Evolutionary conservation across 768 basidiomycete species (phyloP), one percentile per base, ranked within the genome.

Genomic region (Boletus insuetus): DNA sequence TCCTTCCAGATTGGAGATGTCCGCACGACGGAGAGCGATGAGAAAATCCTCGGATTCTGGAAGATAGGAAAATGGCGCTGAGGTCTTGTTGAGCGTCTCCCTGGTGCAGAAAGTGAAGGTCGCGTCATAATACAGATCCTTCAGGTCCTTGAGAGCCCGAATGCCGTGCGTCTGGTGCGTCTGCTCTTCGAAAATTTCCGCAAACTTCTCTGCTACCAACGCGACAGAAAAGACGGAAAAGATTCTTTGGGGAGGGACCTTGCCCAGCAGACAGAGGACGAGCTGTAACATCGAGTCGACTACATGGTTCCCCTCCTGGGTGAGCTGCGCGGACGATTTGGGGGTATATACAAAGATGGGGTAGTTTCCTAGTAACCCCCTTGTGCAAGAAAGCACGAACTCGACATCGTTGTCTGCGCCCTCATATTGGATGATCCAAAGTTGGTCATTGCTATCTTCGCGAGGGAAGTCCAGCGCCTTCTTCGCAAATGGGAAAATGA

Each of bases 211-310:
- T 4, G 82, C 70, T 17, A 89, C 69, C 7, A 64, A 59, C 5
- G 81, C 75, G 6, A 78, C 73, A 2, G 84, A 81, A 59, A 88
- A 91, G 10, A 89, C 75, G 2, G 89, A 87, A 66, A 84, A 91
- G 0, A 86, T 74, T 12, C 86, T 75, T 31, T 70, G 62, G 6
- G 54, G 49, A 12, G 71, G 68, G 19, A 82, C 73, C 4, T 60
- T 47, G 0, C 49, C 58, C 10, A 66, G 58, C 12, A 90, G 70
- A 11, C 67, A 71, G 1, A 59, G 46, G 3, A 77, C 80, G 9
- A 88, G 71, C 14, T 64, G 55, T 2, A 55, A 42, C 29, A 91
- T 65, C 12, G 79, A 75, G 6, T 73, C 73, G 3, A 62, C 52
- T 14, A 82, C 64, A 38, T 37, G 12, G 0, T 32, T 20, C 37